A percentile compares a stretch with the other conserved stretches of the same genome.
phyloP scores from a whole-genome alignment of 2,329 filamentous ascomycete species.

The Trichophaea hybrida region DNA sequence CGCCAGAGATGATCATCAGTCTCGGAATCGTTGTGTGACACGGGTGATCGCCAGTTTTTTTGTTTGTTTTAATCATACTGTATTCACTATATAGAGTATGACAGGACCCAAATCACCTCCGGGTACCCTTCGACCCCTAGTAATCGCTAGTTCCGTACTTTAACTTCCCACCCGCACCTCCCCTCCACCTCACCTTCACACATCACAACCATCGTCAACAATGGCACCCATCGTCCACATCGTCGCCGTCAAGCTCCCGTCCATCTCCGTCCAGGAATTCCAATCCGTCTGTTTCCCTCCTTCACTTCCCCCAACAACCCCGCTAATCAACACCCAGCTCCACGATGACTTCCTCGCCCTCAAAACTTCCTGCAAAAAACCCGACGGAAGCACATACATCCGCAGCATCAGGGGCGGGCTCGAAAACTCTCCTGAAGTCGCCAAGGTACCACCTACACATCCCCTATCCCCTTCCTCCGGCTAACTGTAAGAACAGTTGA shows the following conservation, averaged over 20 bases:
- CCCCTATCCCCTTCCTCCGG: not conserved
- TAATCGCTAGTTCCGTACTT: too few relatives aligned
- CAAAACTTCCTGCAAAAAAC: not conserved
- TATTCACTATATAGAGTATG: too few relatives aligned
- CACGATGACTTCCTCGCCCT: not conserved
- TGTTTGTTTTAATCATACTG: too few relatives aligned
- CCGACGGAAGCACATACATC: conserved; percentile 12
- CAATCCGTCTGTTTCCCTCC: not conserved
- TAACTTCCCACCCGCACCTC: too few relatives aligned
- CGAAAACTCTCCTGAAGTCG: conserved; percentile 15
- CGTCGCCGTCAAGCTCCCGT: not conserved
- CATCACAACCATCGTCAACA: not conserved
- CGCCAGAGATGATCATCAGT: too few relatives aligned
- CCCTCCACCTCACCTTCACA: too few relatives aligned
- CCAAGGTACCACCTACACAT: conserved; percentile 1
- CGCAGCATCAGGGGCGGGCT: conserved; percentile 17
- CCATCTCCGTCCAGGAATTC: not conserved
- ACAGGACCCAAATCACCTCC: too few relatives aligned
- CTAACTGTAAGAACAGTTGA: conserved; percentile 32
- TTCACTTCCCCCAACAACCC: not conserved
- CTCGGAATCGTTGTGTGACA: too few relatives aligned
- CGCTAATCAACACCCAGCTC: not conserved
- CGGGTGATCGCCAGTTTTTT: too few relatives aligned
- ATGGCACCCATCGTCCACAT: not conserved
- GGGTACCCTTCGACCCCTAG: too few relatives aligned